phyloP scores from a whole-genome alignment of 805 yeast genomes.

The Metschnikowia similis region DNA sequence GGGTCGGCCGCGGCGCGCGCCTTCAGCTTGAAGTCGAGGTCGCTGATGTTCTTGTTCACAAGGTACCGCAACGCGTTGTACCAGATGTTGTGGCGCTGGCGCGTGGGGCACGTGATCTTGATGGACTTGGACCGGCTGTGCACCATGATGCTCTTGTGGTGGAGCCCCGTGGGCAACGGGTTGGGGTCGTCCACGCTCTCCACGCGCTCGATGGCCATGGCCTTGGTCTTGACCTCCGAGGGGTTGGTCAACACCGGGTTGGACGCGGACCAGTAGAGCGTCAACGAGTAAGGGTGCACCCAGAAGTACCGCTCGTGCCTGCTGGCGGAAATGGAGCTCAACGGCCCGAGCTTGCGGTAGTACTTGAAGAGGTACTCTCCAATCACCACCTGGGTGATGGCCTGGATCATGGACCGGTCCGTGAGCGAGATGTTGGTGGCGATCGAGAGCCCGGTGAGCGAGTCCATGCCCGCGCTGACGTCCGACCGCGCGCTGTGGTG shows the following conservation, averaged over 20 bases:
- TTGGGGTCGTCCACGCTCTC: constrained; percentile 79
- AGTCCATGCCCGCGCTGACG: constrained; percentile 26
- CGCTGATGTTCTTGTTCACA: constrained; percentile 61
- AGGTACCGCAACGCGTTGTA: constrained; percentile 74
- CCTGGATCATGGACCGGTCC: constrained; percentile 72
- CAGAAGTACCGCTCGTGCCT: constrained; percentile 93
- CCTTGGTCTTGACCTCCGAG: constrained; percentile 61
- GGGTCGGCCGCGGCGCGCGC: background rate
- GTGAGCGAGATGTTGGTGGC: constrained; percentile 63
- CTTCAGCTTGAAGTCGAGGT: constrained; percentile 39
- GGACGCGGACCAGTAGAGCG: constrained; percentile 81
- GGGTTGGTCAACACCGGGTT: constrained; percentile 76
- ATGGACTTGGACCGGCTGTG: constrained; percentile 62
- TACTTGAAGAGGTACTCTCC: constrained; percentile 90
- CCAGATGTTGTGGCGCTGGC: constrained; percentile 90
- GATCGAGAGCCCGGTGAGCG: constrained; percentile 39
- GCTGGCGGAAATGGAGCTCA: constrained; percentile 68
- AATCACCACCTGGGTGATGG: constrained; percentile 86
- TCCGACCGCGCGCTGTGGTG: constrained; percentile 28
- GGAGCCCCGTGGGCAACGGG: constrained; percentile 85
- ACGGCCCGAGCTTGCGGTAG: constrained; percentile 70
- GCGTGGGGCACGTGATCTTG: constrained; percentile 81
- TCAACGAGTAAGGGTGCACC: constrained; percentile 92
- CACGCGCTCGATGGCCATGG: constrained; percentile 75
- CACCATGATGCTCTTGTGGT: constrained; percentile 77